A percentile compares a stretch with the other conserved stretches of the same genome.
phyloP scores from a whole-genome alignment of 2,329 filamentous ascomycete species.

The Rhytidhysteron rufulum region DNA sequence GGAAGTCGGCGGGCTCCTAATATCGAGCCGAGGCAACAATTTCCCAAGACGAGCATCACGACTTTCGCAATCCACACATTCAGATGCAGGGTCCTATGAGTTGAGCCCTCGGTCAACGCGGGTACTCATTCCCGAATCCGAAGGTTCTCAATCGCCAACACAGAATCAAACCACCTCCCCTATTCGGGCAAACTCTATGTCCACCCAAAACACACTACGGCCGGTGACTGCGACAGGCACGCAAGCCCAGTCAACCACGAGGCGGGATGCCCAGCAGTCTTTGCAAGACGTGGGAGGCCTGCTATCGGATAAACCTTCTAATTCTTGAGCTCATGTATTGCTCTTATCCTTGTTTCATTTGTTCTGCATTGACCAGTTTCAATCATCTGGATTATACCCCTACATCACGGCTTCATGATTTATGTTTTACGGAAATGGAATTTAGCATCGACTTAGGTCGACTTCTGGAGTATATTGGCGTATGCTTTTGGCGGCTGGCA shows the following conservation, averaged over 20 bases:
- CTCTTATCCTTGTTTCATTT: neutral
- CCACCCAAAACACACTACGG: neutral
- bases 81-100: conserved; percentile 6
- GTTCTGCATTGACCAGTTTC: neutral
- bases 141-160: neutral
- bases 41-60: conserved; percentile 27
- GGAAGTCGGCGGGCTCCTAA: conserved; percentile 26
- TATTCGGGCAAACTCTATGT: neutral
- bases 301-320: neutral
- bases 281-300: conserved; percentile 4
- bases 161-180: neutral
- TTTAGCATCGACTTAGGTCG: neutral
- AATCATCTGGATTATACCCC: conserved; percentile 29
- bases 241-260: no score
- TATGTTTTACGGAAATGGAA: conserved; percentile 11
- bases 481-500: no score
- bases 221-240: no score
- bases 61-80: conserved; percentile 17
- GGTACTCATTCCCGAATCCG: no score
- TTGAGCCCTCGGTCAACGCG: no score
- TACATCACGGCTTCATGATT: conserved; percentile 14
- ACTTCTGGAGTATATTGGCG: neutral
- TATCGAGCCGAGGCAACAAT: neutral
- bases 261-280: neutral
- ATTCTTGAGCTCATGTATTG: neutral